These are phyloP conservation scores for Diplodia seriata DNA, from an alignment of 2,329 filamentous ascomycete genomes.

Conservation along the genomic window DNA sequence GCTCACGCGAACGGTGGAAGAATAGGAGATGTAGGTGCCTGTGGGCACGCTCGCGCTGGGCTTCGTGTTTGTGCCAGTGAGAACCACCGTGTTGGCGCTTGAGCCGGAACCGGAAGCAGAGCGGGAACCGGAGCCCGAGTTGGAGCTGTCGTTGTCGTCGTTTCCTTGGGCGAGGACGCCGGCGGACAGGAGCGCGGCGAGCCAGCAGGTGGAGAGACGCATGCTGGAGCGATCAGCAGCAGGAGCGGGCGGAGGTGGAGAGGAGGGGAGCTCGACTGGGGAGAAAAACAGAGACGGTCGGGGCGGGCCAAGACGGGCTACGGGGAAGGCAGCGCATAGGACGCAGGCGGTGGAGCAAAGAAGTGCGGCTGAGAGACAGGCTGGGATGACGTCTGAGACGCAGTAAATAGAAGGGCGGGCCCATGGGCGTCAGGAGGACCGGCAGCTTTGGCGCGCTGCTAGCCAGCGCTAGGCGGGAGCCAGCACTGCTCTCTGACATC, in stretches of 20 bases:
- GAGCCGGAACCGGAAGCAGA: not conserved
- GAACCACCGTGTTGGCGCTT: slow-evolving; percentile 3
- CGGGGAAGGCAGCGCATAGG: not conserved
- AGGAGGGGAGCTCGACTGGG: slow-evolving; percentile 19
- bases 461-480: slow-evolving; percentile 15
- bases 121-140: not conserved
- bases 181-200: slow-evolving; percentile 13
- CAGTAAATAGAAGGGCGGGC: slow-evolving; percentile 25
- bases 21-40: slow-evolving; percentile 31
- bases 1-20: slow-evolving; percentile 20
- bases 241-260: slow-evolving; percentile 16
- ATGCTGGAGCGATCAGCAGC: slow-evolving; percentile 28
- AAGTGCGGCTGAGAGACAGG: slow-evolving; percentile 1
- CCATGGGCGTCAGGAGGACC: slow-evolving; percentile 7
- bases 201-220: slow-evolving; percentile 26
- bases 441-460: slow-evolving; percentile 12
- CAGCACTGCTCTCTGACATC: slow-evolving; percentile 15
- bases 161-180: slow-evolving; percentile 21
- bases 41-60: slow-evolving; percentile 22
- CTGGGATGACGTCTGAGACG: slow-evolving; percentile 24
- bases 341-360: slow-evolving; percentile 16
- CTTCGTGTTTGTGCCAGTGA: slow-evolving; percentile 24
- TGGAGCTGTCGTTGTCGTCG: slow-evolving; percentile 1
- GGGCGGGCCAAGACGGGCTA: slow-evolving; percentile 10
- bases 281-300: slow-evolving; percentile 11